Base-by-base conservation (phyloP, 257 asterid species). In the Verbascum thapsus region DNA sequence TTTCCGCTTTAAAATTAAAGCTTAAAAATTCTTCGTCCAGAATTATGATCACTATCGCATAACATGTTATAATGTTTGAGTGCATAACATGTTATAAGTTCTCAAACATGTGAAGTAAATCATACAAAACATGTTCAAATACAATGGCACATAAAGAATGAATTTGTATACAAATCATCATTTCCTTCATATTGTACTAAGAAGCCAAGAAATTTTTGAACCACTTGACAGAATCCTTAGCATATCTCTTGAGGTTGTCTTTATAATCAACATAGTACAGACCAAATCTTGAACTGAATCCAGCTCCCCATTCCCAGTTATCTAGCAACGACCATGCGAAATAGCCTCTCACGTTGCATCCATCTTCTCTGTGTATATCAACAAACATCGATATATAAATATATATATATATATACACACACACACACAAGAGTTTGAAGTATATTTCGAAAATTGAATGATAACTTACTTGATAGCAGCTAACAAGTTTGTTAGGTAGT, bases 281-380 rank as follows among this genome's bases (percentile, higher is more conserved):
- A 47, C 97, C 97, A 52, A 92, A 92, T 41, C 99, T 80, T 1
- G 91, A 83, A 10, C 74, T 77, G 54, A 23, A 89, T 57, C 95
- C 96, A 66, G 90, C 94, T 51, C 61, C 78, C 99, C 97, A 87
- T 79, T 92, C 95, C 99, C 97, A 92, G 41, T 92, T 89, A 69
- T 92, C 99, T 30, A 92, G 69, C 63, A 92, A 37, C 10, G 99
- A 92, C 99, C 99, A 92, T 0, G 45, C 94, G 35, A 92, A 92
- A 69, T 92, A 89, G 8, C 99, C 97, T 64, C 59, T 78, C 66
- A 92, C 91, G 22, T 92, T 83, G 85, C 99, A 92, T 0, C 95
- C 96, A 42, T 89, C 96, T 54, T 81, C 85, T 58, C 98, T 88
- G 95, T 74, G 68, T 17, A 61, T 39, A 1, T 26, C 32, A 16